phyloP scores from a whole-genome alignment of 176 grass and related monocot genomes.

The Pharus latifolius region DNA sequence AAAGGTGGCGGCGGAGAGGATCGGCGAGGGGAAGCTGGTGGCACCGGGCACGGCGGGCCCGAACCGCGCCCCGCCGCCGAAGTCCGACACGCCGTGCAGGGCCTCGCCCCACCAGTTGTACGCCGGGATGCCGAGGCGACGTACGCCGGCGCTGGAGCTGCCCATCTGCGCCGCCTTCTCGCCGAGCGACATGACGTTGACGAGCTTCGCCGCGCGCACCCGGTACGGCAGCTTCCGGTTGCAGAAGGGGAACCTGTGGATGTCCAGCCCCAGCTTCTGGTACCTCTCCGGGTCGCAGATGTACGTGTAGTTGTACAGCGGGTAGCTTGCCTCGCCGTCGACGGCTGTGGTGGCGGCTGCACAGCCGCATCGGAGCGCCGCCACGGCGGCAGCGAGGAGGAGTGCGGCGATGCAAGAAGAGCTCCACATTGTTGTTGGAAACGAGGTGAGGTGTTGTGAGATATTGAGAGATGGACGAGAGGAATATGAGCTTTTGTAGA shows the following conservation, averaged over 20 bases:
- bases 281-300: slow-evolving; percentile 17
- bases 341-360: no score
- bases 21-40: slow-evolving; percentile 47
- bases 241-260: slow-evolving; percentile 20
- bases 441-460: no score
- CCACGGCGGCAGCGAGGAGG: no score
- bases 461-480: no score
- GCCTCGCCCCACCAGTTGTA: slow-evolving; percentile 60
- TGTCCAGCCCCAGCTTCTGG: background rate
- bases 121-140: slow-evolving; percentile 14
- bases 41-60: slow-evolving; percentile 20
- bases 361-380: no score
- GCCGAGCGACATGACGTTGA: slow-evolving; percentile 31
- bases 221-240: slow-evolving; percentile 27
- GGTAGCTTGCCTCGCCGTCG: no score
- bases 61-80: slow-evolving; percentile 30
- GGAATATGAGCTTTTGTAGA: no score
- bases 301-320: no score
- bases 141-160: slow-evolving; percentile 14
- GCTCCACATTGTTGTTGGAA: no score
- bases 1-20: slow-evolving; percentile 44
- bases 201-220: slow-evolving; percentile 17
- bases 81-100: slow-evolving; percentile 32
- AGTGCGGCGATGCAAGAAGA: no score
- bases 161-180: slow-evolving; percentile 34